Conservation (phyloP, 192 early-diverging fungal genomes). For the Coemansia sp. region DNA sequence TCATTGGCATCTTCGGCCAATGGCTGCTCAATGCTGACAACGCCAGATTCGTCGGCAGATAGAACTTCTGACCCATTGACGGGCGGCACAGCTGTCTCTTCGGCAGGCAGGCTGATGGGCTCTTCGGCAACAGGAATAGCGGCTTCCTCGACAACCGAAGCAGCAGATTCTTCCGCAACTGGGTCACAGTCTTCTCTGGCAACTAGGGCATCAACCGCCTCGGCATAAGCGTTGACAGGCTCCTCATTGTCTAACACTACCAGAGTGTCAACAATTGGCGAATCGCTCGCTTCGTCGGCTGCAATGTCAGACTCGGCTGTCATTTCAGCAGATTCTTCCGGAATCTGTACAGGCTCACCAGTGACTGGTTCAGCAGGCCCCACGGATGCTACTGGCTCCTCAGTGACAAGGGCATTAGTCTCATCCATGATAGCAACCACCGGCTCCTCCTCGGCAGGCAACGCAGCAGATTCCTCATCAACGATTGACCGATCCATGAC, state of each 20-base stretch:
- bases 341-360: conserved; percentile 7
- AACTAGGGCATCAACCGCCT: background rate
- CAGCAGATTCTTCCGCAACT: background rate
- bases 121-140: background rate
- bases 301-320: too few species aligned
- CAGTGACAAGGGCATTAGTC: too few species aligned
- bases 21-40: background rate
- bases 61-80: background rate
- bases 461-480: background rate
- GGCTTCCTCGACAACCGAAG: background rate
- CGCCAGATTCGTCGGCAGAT: background rate
- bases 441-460: background rate
- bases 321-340: too few species aligned
- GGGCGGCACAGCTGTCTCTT: background rate
- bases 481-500: background rate
- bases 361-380: background rate
- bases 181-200: background rate
- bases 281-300: too few species aligned
- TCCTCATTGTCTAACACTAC: too few species aligned
- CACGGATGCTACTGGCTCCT: too few species aligned
- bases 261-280: too few species aligned
- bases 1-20: background rate
- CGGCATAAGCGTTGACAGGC: background rate
- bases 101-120: background rate
- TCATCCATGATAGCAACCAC: background rate